Conservation (phyloP, 306 rosid species). For the Boehmeria nivea region DNA sequence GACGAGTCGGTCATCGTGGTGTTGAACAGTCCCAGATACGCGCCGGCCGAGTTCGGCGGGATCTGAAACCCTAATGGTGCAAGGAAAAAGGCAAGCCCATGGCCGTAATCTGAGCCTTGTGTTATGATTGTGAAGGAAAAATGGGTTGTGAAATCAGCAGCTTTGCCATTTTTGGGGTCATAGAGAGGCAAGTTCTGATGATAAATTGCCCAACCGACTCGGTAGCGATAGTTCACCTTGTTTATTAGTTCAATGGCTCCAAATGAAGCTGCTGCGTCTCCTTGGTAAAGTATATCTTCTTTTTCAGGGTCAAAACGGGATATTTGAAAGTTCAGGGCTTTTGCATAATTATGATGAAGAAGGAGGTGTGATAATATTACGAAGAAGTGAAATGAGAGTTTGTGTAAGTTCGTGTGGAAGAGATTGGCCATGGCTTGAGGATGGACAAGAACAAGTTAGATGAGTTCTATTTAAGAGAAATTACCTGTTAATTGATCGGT, state of each 20-base stretch:
- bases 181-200: constrained; percentile 30
- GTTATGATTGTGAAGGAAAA: background rate
- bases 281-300: background rate
- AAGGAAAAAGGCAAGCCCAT: constrained; percentile 14
- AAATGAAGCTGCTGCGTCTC: constrained; percentile 5
- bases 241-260: constrained; percentile 15
- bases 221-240: background rate
- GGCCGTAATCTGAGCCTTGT: background rate
- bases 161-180: constrained; percentile 36
- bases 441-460: no score
- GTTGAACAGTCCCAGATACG: constrained; percentile 3
- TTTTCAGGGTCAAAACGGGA: constrained; percentile 2
- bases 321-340: constrained; percentile 2
- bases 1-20: constrained; percentile 4
- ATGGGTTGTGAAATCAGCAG: background rate
- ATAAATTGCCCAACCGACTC: constrained; percentile 15
- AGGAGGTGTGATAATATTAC: no score
- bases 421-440: no score
- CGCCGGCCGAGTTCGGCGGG: background rate
- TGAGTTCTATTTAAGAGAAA: no score
- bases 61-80: background rate
- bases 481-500: no score
- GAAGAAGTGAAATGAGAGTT: no score
- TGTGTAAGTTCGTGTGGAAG: background rate
- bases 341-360: no score